A percentile compares a stretch with the other conserved stretches of the same genome.
Evolutionary conservation across 805 yeast genomes (phyloP).

Genomic region (Pichia sporocuriosa): DNA sequence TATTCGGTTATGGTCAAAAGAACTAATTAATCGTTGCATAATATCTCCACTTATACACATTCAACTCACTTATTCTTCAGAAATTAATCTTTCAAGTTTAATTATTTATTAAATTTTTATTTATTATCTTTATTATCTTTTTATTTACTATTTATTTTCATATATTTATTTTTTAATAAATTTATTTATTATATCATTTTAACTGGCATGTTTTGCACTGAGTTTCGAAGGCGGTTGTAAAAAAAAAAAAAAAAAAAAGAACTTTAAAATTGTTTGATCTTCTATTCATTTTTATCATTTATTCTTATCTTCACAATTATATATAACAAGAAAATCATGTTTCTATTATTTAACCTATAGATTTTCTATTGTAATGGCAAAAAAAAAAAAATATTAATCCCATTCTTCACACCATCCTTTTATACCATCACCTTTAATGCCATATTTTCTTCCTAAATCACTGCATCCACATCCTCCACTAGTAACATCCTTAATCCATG

Average conservation of each 20-base stretch:
- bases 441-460: slow-evolving; percentile 22
- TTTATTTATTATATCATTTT: background rate
- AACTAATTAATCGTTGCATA: slow-evolving; percentile 2
- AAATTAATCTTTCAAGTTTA: background rate
- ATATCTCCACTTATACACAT: no score
- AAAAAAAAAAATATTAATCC: background rate
- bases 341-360: no score
- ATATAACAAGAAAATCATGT: no score
- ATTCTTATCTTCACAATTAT: no score
- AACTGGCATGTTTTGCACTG: no score
- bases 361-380: background rate
- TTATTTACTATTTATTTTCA: background rate
- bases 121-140: no score
- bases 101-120: background rate
- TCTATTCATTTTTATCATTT: no score
- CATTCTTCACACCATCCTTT: slow-evolving; percentile 20
- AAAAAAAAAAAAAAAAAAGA: no score
- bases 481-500: slow-evolving; percentile 38
- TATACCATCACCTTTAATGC: slow-evolving; percentile 30
- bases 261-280: no score
- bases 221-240: no score
- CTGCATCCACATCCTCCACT: no score
- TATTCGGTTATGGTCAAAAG: slow-evolving; percentile 23
- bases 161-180: background rate
- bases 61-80: no score